These are phyloP conservation scores for Macroventuria anomochaeta DNA, from an alignment of 2,329 filamentous ascomycete species.

Conservation along the genomic window DNA sequence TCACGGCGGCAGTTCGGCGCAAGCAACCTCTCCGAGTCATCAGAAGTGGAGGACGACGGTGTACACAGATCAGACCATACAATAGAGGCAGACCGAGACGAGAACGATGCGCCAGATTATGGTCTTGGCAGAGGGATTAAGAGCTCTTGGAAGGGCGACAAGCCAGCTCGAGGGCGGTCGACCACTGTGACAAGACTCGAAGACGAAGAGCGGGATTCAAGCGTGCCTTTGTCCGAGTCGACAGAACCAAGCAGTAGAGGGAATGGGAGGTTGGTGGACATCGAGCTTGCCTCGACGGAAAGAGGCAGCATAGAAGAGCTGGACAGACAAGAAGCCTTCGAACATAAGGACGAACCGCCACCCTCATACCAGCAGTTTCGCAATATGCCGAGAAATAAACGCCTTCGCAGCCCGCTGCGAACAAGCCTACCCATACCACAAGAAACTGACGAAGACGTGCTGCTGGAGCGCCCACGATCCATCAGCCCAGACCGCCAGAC, in stretches of 20 bases:
- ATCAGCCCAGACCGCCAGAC: conserved; percentile 60
- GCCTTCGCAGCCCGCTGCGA: conserved; percentile 52
- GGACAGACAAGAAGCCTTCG: conserved; percentile 42
- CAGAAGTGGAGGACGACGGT: conserved; percentile 78
- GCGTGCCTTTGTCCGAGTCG: conserved; percentile 50
- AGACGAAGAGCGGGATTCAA: conserved; percentile 49
- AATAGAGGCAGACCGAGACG: conserved; percentile 56
- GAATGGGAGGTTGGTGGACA: conserved; percentile 78
- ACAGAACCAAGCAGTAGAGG: conserved; percentile 60
- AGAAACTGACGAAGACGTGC: conserved; percentile 60
- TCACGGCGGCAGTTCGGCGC: conserved; percentile 88
- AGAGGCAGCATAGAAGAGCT: conserved; percentile 54
- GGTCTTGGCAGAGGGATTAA: conserved; percentile 59
- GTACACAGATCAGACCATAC: conserved; percentile 56
- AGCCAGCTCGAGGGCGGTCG: conserved; percentile 50
- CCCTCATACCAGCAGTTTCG: conserved; percentile 66
- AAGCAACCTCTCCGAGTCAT: conserved; percentile 82
- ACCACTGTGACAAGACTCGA: conserved; percentile 42
- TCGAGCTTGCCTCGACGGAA: conserved; percentile 76
- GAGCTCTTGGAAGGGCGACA: conserved; percentile 64
- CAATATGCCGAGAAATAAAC: conserved; percentile 51
- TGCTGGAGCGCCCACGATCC: conserved; percentile 52
- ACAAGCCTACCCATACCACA: conserved; percentile 52
- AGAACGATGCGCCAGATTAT: conserved; percentile 48
- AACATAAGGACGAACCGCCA: conserved; percentile 57